Conservation (phyloP, 371 early-diverging fungal species). For the Nematocida sp. region DNA sequence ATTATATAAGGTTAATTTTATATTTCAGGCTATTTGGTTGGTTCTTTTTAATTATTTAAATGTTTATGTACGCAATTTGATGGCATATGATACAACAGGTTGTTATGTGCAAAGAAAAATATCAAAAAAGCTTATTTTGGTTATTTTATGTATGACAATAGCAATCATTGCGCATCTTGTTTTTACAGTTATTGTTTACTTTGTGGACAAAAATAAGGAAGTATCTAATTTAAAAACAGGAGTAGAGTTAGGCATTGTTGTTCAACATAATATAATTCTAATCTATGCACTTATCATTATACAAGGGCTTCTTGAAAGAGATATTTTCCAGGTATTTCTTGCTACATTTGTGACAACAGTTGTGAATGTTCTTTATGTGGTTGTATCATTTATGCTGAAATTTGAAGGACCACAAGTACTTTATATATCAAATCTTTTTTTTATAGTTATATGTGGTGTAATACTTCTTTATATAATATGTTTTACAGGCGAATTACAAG, state of each 20-base stretch:
- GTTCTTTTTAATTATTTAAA: not conserved
- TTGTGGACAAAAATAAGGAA: not conserved
- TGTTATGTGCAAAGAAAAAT: not conserved
- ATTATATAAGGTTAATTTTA: no score
- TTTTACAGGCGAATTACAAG: conserved; percentile 5
- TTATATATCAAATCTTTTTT: not conserved
- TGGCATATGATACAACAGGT: not conserved
- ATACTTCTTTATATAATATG: conserved; percentile 9
- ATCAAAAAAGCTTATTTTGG: not conserved
- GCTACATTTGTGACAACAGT: not conserved
- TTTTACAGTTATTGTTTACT: not conserved
- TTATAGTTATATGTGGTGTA: not conserved
- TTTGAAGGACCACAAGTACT: not conserved
- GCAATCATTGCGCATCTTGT: not conserved
- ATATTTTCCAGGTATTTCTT: conserved; percentile 35
- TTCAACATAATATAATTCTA: not conserved
- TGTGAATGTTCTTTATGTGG: not conserved
- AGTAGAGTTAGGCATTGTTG: not conserved
- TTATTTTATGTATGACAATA: not conserved
- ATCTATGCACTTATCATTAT: conserved; percentile 3
- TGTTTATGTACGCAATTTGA: not conserved
- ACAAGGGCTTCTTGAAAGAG: conserved; percentile 29
- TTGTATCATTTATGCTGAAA: not conserved
- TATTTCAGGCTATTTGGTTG: not conserved
- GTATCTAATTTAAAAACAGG: no score